Evolutionary conservation across 495 filamentous ascomycete species (phyloP).

Genomic region (Ascobolus immersus): DNA sequence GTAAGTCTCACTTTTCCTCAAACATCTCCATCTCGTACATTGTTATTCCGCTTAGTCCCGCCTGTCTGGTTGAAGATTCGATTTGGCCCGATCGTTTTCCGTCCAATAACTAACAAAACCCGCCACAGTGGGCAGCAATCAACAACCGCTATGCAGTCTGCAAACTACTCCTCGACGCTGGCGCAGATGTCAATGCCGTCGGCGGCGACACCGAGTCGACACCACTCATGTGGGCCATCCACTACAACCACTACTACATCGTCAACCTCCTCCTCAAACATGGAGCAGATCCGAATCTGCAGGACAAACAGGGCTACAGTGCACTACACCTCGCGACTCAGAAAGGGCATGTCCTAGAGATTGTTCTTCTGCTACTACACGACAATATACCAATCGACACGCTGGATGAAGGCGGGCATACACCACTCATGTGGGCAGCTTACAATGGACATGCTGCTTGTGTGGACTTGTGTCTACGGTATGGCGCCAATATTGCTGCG

Average conservation of each 20-base stretch:
- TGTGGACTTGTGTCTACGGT: conserved; percentile 78
- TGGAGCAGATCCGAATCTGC: conserved; percentile 71
- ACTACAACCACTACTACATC: conserved; percentile 44
- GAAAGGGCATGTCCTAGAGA: conserved; percentile 80
- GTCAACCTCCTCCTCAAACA: conserved; percentile 57
- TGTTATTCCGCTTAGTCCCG: conserved; percentile 5
- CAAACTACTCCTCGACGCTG: conserved; percentile 71
- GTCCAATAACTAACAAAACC: conserved; percentile 2
- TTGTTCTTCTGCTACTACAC: conserved; percentile 60
- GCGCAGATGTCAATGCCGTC: conserved; percentile 79
- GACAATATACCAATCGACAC: conserved; percentile 85
- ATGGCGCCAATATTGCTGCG: conserved; percentile 82
- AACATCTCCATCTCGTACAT: background rate
- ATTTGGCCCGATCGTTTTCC: background rate
- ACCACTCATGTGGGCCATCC: conserved; percentile 87
- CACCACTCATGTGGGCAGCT: conserved; percentile 89
- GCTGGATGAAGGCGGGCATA: conserved; percentile 67
- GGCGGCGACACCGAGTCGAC: conserved; percentile 85
- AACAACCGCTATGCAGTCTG: conserved; percentile 94
- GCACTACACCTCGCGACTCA: conserved; percentile 90
- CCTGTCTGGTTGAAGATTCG: background rate
- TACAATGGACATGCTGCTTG: conserved; percentile 84
- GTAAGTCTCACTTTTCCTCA: conserved; percentile 25
- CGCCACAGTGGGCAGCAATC: conserved; percentile 80
- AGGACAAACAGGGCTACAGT: conserved; percentile 86